Evolutionary conservation across 1,284 basidiomycete genomes (phyloP), one percentile per base, ranked within the genome.

Genomic region (Microbotryum scabiosae): DNA sequence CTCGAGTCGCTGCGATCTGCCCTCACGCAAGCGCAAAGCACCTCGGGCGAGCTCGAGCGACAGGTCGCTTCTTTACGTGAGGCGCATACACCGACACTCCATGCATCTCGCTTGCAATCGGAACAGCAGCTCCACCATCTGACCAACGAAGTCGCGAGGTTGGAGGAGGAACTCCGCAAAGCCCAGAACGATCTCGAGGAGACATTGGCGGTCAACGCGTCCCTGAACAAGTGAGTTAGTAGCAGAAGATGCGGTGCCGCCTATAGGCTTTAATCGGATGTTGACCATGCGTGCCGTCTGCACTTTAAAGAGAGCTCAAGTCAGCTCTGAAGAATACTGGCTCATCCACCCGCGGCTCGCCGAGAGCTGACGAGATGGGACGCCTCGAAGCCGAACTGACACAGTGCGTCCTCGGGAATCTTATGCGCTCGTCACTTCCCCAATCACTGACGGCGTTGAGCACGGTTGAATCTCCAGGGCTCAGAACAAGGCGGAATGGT

Each of bases 61-160:
- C 21, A 36, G 8, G 14, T 44, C 16, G 28, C 26, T 32, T 44
- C 41, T n/a, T 30, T 44, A 30, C 36, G 36, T 10, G 46, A 21
- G 9, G 45, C n/a, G 26, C 26, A 41, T 20, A 26, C 28, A 51
- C 25, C 48, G 30, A 28, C 28, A 51, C 16, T 41, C 4, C 36
- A 41, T 16, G 10, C 28, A 20, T 48, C 28, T 57, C 36, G 45
- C 51, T 92, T 90, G 2, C 90, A 90, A 6, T 78, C 81, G 36
- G 36, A 41, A 41, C 36, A 41, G 36, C 36, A 90, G 75, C 89
- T 90, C 73, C 79, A 82, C 41, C 80, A 78, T 49, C 82, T 91
- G 61, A 84, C 85, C 73, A 82, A 82, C 62, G 89, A 92, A 75
- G 89, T 91, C 73, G 85, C 88, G 71, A 82, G 87, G 70, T 80